These are phyloP conservation scores for Saturnispora hagleri DNA, from an alignment of 805 yeast species.

Conservation along the genomic window DNA sequence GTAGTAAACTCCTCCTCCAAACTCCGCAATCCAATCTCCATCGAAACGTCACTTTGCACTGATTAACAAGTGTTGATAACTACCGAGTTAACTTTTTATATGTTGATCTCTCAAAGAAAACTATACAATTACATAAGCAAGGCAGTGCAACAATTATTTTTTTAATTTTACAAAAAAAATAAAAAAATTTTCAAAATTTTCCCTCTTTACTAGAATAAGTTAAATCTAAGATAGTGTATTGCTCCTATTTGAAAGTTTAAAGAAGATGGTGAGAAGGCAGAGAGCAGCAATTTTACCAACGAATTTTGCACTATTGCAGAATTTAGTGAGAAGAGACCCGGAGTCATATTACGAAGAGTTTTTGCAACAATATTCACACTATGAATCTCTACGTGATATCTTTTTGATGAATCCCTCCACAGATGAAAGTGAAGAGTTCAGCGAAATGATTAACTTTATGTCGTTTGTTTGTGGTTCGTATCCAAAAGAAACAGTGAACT, in stretches of 20 bases:
- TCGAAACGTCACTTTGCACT: neutral
- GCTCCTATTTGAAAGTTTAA: neutral
- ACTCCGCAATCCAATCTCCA: slow-evolving; percentile 1
- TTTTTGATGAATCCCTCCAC: slow-evolving; percentile 63
- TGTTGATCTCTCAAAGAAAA: neutral
- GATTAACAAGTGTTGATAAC: neutral
- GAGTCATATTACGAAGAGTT: slow-evolving; percentile 92
- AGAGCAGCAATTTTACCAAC: slow-evolving; percentile 92
- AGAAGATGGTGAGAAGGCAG: slow-evolving; percentile 68
- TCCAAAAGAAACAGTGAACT: slow-evolving; percentile 77
- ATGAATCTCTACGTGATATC: slow-evolving; percentile 82
- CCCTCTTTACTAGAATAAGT: neutral
- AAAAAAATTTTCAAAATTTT: neutral
- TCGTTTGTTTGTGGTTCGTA: slow-evolving; percentile 87
- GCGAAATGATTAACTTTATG: slow-evolving; percentile 81
- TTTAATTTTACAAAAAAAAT: neutral
- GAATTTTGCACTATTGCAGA: slow-evolving; percentile 84
- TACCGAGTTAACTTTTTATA: neutral
- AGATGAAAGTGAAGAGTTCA: slow-evolving; percentile 57
- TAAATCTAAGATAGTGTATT: neutral
- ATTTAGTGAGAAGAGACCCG: slow-evolving; percentile 89
- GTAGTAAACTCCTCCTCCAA: neutral
- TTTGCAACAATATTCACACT: slow-evolving; percentile 84
- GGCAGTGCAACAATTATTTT: neutral
- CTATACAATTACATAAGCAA: neutral